These are phyloP conservation scores for Neofusicoccum kwambonambiense DNA, from an alignment of 2,329 filamentous ascomycete species.

Conservation along the genomic window DNA sequence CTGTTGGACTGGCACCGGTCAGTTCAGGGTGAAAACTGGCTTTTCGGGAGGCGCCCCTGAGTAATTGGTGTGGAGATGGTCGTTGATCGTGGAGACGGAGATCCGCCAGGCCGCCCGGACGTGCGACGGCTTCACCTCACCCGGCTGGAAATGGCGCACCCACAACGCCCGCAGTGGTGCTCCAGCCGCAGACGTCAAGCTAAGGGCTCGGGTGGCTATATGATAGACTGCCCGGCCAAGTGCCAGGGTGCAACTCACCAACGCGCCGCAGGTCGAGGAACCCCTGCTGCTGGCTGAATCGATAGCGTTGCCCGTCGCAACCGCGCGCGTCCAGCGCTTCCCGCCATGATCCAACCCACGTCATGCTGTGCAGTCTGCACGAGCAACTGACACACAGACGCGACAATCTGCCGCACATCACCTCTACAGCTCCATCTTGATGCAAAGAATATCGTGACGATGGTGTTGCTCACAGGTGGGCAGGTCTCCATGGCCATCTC, in stretches of 20 bases:
- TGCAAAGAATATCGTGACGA: not conserved
- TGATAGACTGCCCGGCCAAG: not conserved
- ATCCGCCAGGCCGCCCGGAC: not conserved
- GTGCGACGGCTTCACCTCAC: not conserved
- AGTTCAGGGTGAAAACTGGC: slow-evolving; percentile 8
- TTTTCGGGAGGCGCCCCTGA: slow-evolving; percentile 1
- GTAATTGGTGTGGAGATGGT: slow-evolving; percentile 15
- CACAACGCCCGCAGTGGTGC: not conserved
- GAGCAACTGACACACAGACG: not conserved
- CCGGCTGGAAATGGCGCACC: not conserved
- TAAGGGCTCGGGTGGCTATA: not conserved
- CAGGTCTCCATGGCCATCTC: slow-evolving; percentile 70
- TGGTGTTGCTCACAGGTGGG: slow-evolving; percentile 63
- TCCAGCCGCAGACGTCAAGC: not conserved
- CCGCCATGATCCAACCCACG: not conserved
- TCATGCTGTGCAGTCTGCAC: not conserved
- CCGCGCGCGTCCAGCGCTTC: not conserved
- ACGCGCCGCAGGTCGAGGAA: not conserved
- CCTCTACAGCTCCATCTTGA: not conserved
- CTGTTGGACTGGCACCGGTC: not conserved
- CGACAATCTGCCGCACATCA: slow-evolving; percentile 1
- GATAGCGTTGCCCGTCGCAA: slow-evolving; percentile 15
- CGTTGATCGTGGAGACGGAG: slow-evolving; percentile 4
- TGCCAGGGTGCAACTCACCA: not conserved
- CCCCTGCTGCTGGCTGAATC: not conserved